Base-by-base conservation (phyloP, 441 rosid genomes). In the Eutrema salsugineum region DNA sequence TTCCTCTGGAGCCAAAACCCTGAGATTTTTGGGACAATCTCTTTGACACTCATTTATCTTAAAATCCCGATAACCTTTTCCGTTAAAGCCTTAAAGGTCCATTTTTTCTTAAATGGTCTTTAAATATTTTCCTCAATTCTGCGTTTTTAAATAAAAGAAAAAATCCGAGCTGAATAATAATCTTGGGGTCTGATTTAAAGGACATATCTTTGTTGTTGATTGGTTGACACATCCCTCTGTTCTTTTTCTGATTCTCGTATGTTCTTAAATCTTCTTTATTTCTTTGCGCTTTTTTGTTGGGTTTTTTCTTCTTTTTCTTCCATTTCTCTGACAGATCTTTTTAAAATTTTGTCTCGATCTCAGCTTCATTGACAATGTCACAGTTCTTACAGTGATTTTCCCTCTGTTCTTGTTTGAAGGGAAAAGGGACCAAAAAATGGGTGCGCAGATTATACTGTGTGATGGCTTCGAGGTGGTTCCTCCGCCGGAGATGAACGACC, bases 381-480 rank as follows among this genome's bases (percentile, higher is more conserved):
- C 38, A 62, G 11, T 62, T 63, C 70, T 30, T 48, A 70, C 32
- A 70, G 50, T 77, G 72, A 70, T 17, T 56, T 24, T 22, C 7
- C 16, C 14, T 49, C 35, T 76, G 63, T 70, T 69, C 15, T 47
- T 4, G 33, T 63, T 32, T 14, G 1, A 19, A 76, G 54, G n/a
- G n/a, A 12, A 43, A 20, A 64, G 16, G 32, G 6, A 19, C 0
- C n/a, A 17, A 57, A 24, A 39, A 50, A 76, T 77, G 80, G 72
- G 62, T 70, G 56, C 68, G 11, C 68, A 49, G 20, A 35, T 77
- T 40, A 36, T 70, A 50, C 68, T 70, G 12, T 70, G 27, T 42
- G 80, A 77, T 15, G 80, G 80, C 9, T 77, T 77, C 63, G 80
- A 77, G 76, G 80, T 77, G 30, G 38, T 77, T 70, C 76, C 80